These are phyloP conservation scores for Yamadazyma akitaensis DNA, from an alignment of 805 yeast species.

Conservation along the genomic window DNA sequence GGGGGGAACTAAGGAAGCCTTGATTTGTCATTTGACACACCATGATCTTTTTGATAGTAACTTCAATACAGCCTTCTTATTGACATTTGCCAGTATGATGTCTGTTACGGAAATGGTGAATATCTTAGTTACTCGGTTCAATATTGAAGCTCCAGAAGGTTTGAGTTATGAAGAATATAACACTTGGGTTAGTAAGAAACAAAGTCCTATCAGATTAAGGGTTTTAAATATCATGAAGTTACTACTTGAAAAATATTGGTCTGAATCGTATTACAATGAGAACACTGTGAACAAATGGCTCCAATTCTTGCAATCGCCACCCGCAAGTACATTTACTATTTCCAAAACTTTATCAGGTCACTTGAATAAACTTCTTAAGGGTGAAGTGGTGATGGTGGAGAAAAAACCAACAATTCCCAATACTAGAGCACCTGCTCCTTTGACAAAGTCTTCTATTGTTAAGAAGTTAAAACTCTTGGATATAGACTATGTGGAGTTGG, in stretches of 20 bases:
- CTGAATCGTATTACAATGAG: slow-evolving; percentile 52
- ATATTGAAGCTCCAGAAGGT: slow-evolving; percentile 81
- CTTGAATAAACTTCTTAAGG: slow-evolving; percentile 24
- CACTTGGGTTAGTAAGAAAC: slow-evolving; percentile 70
- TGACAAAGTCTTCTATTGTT: slow-evolving; percentile 31
- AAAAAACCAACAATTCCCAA: slow-evolving; percentile 25
- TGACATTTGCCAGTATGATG: slow-evolving; percentile 75
- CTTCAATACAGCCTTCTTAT: slow-evolving; percentile 65
- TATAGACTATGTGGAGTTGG: slow-evolving; percentile 71
- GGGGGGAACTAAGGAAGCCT: slow-evolving; percentile 80
- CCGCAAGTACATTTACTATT: slow-evolving; percentile 21
- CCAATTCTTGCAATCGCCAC: slow-evolving; percentile 20
- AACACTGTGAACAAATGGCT: slow-evolving; percentile 36
- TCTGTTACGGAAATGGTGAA: slow-evolving; percentile 60
- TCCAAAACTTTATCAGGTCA: slow-evolving; percentile 26
- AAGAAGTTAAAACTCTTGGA: slow-evolving; percentile 53
- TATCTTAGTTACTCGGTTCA: slow-evolving; percentile 60
- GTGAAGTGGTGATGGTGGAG: slow-evolving; percentile 28
- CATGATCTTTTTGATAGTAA: slow-evolving; percentile 61
- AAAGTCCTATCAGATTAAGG: slow-evolving; percentile 61
- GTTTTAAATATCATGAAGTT: slow-evolving; percentile 65
- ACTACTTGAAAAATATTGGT: slow-evolving; percentile 70
- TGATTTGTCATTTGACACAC: slow-evolving; percentile 76
- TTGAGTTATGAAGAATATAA: slow-evolving; percentile 77
- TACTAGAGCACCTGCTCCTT: slow-evolving; percentile 40